phyloP scores from a whole-genome alignment of 1,284 basidiomycete species.

The Porodaedalea pini region DNA sequence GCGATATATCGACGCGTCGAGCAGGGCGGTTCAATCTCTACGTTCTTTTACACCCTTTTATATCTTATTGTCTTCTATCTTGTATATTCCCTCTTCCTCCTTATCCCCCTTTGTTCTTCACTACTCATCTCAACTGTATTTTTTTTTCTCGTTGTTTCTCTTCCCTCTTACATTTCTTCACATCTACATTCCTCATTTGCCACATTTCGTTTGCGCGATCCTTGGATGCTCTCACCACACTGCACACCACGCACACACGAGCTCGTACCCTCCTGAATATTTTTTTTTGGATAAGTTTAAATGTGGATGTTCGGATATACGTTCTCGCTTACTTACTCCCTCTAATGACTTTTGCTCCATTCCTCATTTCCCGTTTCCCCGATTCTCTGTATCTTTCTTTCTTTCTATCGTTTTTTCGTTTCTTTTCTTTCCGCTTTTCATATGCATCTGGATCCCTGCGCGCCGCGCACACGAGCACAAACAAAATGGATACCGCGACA shows the following conservation, averaged over 20 bases:
- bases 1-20: too few relatives aligned
- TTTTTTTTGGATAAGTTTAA: neutral
- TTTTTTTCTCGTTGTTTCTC: neutral
- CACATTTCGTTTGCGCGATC: too few relatives aligned
- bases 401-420: neutral
- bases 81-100: neutral
- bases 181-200: neutral
- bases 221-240: neutral
- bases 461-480: neutral
- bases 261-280: neutral
- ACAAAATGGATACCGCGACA: neutral
- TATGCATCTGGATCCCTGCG: neutral
- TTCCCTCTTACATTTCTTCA: neutral
- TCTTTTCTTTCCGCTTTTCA: neutral
- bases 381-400: neutral
- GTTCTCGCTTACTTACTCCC: neutral
- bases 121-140: neutral
- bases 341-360: neutral
- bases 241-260: neutral
- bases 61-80: too few relatives aligned
- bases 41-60: too few relatives aligned
- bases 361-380: neutral
- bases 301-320: neutral
- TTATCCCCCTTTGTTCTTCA: neutral
- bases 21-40: too few relatives aligned